Conservation (phyloP, 2,329 filamentous ascomycete genomes). For the Colletotrichum eremochloae region DNA sequence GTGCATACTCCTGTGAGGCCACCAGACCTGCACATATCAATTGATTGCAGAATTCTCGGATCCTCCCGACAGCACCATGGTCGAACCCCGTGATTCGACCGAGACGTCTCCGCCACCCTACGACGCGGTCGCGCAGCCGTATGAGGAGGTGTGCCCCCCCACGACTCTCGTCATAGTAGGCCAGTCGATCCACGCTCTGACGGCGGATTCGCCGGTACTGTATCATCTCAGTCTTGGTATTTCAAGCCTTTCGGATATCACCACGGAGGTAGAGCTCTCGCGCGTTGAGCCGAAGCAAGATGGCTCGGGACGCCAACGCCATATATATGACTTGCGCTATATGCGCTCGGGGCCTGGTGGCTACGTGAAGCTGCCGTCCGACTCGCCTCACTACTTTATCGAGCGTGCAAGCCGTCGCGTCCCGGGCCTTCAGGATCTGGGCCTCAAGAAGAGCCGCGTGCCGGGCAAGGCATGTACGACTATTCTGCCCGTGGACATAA, state of each 20-base stretch:
- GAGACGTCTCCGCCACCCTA: conserved; percentile 13
- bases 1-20: neutral
- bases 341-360: conserved; percentile 20
- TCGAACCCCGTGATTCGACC: neutral
- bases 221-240: conserved; percentile 22
- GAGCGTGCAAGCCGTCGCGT: conserved; percentile 8
- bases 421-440: conserved; percentile 10
- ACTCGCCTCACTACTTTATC: conserved; percentile 20
- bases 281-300: conserved; percentile 13
- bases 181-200: conserved; percentile 27
- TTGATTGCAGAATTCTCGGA: neutral
- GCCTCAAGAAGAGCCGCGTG: conserved; percentile 20
- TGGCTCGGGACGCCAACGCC: conserved; percentile 12
- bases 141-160: conserved; percentile 18
- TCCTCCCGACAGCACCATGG: conserved; percentile 4
- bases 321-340: conserved; percentile 24
- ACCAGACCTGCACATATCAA: neutral
- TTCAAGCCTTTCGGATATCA: conserved; percentile 16
- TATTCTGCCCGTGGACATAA: conserved; percentile 6
- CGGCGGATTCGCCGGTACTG: conserved; percentile 4
- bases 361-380: conserved; percentile 19
- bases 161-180: conserved; percentile 12
- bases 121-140: conserved; percentile 8
- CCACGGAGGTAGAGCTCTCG: conserved; percentile 21
- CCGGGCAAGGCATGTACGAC: neutral